Evolutionary conservation across 2,329 filamentous ascomycete genomes (phyloP).

Genomic region (Colletotrichum australisinense): DNA sequence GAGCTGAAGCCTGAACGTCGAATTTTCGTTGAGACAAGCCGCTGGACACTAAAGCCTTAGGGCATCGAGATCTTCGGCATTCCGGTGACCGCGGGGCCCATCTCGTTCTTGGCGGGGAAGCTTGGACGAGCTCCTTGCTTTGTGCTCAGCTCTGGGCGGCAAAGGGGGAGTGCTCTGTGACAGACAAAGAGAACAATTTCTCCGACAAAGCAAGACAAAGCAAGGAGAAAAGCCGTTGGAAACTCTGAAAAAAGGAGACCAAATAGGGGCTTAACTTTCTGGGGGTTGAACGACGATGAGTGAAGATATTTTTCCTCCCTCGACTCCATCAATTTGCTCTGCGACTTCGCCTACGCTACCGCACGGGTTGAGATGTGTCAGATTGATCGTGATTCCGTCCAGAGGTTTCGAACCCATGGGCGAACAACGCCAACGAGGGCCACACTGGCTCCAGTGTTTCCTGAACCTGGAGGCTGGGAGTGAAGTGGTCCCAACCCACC

Average conservation of each 20-base stretch:
- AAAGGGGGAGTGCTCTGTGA: neutral
- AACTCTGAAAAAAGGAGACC: neutral
- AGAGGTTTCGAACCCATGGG: conserved; percentile 18
- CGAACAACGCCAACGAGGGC: neutral
- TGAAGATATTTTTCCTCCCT: neutral
- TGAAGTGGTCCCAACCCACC: conserved; percentile 6
- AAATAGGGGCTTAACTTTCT: neutral
- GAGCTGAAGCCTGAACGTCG: neutral
- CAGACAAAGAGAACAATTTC: neutral
- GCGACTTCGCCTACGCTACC: conserved; percentile 25
- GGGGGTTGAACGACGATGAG: neutral
- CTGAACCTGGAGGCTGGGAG: conserved; percentile 13
- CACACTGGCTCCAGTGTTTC: conserved; percentile 7
- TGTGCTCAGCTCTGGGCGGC: neutral
- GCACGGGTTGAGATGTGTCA: conserved; percentile 22
- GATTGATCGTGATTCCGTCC: conserved; percentile 19
- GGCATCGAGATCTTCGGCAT: neutral
- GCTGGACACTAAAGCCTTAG: neutral
- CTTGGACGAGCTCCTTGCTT: neutral
- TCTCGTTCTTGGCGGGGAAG: neutral
- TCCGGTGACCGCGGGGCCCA: neutral
- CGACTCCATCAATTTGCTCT: conserved; percentile 29
- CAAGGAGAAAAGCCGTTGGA: neutral
- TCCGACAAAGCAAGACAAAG: neutral
- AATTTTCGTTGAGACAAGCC: neutral